Evolutionary conservation across 2,329 filamentous ascomycete species (phyloP), one percentile per base, ranked within the genome.

Genomic region (Aspergillus fijiensis): DNA sequence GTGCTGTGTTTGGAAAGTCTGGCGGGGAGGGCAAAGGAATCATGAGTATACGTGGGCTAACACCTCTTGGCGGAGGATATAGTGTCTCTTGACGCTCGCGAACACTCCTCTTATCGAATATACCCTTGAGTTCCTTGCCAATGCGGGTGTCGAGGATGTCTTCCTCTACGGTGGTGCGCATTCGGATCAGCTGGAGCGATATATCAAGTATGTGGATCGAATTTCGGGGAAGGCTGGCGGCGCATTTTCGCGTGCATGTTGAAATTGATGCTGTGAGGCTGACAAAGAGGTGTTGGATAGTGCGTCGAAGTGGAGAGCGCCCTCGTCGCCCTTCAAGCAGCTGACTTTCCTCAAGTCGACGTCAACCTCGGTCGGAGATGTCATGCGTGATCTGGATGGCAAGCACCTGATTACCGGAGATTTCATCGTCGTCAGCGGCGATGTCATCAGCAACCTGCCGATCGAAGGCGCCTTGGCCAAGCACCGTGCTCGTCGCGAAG

Each of bases 71-170:
- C 53, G 31, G 19, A 54, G 10, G 42, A 4, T n/a, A 31, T 70
- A 96, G 91, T 98, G 95, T 80, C 88, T 99, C 33, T 83, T 99
- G 6, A 92, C 94, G 11, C 84, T 99, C 61, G 95, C 92, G 61
- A 98, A 98, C 76, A 93, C 89, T 1, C 94, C 95, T 39, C 82
- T 99, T 64, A 96, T 99, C 78, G 95, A 99, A 77, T 98, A 99
- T 76, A 98, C 94, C 4, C 87, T 98, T 70, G 93, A 98, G 73
- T 98, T 96, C 71, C 87, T 99, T 0, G 92, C 92, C 65, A 94
- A 94, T 84, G 92, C 95, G 60, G 92, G 93, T 60, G 92, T 98
- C n/a, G 88, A 95, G 68, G 91, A 97, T 66, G 90, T 98, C 57
- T 96, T 90, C 74, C 85, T 99, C 60, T 98, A 97, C 79, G 94